A percentile compares a stretch with the other conserved stretches of the same genome.
phyloP scores from a whole-genome alignment of 2,329 filamentous ascomycete genomes.

The Cryphonectria parasitica region DNA sequence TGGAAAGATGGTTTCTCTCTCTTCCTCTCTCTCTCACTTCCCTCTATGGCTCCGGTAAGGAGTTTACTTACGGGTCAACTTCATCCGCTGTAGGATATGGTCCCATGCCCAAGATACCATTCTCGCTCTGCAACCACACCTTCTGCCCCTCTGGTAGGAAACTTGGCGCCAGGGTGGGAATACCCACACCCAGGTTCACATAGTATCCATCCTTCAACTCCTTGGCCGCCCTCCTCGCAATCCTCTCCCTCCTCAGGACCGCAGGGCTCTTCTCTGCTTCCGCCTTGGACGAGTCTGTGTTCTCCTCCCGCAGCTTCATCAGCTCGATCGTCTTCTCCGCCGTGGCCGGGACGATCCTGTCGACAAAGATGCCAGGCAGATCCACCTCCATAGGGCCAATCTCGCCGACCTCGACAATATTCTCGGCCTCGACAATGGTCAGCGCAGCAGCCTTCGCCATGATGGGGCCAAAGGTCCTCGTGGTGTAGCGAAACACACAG shows the following conservation, averaged over 20 bases:
- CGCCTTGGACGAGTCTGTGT: conserved; percentile 37
- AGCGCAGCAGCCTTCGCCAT: conserved; percentile 81
- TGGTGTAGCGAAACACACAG: conserved; percentile 79
- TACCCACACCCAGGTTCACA: conserved; percentile 77
- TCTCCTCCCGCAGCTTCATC: conserved; percentile 58
- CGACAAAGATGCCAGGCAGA: conserved; percentile 81
- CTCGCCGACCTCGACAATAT: conserved; percentile 76
- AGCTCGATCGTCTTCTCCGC: conserved; percentile 74
- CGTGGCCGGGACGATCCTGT: conserved; percentile 77
- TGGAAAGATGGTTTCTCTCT: no score
- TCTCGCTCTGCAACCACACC: conserved; percentile 86
- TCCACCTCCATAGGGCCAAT: conserved; percentile 77
- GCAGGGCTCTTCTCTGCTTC: conserved; percentile 46
- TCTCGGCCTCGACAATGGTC: conserved; percentile 83
- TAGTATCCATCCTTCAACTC: conserved; percentile 82
- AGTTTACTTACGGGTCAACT: conserved; percentile 66
- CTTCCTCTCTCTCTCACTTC: no score
- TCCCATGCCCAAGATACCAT: conserved; percentile 83
- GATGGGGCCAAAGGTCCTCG: conserved; percentile 73
- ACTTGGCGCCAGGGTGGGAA: conserved; percentile 82
- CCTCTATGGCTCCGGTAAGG: no score
- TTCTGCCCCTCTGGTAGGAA: conserved; percentile 70
- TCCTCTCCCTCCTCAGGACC: conserved; percentile 66
- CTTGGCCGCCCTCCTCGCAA: conserved; percentile 76
- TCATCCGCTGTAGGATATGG: conserved; percentile 74